Base-by-base conservation (phyloP, 2,329 filamentous ascomycete species). In the Orbilia oligospora region DNA sequence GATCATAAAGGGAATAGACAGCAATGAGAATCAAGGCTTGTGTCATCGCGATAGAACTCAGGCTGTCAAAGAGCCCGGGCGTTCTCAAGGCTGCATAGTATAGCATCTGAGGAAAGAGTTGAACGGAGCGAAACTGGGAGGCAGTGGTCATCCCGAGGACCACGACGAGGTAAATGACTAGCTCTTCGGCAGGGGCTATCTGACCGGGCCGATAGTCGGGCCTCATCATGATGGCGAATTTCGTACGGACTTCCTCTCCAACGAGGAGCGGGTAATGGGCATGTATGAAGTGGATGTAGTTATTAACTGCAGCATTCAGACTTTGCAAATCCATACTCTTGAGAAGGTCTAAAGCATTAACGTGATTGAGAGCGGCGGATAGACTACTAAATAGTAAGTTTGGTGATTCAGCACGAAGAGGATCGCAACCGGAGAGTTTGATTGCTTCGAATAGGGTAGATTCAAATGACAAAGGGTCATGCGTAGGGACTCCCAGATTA, bases 1-100 rank as follows among this genome's bases (percentile, higher is more conserved):
- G 75, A 5, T 78, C 75, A 20, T 78, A 78, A 4, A 78, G 68
- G 36, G 75, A 78, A 33, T 72, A 78, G 2, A 78, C 63, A 2
- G 67, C 68, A 12, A 78, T 78, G n/a, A 78, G 75, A 24, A 78
- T 78, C 53, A 78, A 56, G 30, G 75, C 75, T 18, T 78, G 75
- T 5, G 68, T 78, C 64, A 72, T 72, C 0, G 75, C 46, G 3
- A 72, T 78, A 9, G 75, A 78, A 9, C 72, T 46, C 1, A 58
- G 53, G 38, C 72, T 48, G 33, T 72, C 64, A 24, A 78, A 78
- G 0, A 78, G 44, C 4, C 55, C 63, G 5, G 75, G 68, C 12
- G 27, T 65, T 24, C 55, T 33, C 22, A 78, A n/a, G 9, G 75
- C 75, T 3, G 75, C 38, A 16, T 72, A 48, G 20, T 78, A 78